Evolutionary conservation across 257 asterid genomes (phyloP).

Genomic region (Nicotiana sylvestris): DNA sequence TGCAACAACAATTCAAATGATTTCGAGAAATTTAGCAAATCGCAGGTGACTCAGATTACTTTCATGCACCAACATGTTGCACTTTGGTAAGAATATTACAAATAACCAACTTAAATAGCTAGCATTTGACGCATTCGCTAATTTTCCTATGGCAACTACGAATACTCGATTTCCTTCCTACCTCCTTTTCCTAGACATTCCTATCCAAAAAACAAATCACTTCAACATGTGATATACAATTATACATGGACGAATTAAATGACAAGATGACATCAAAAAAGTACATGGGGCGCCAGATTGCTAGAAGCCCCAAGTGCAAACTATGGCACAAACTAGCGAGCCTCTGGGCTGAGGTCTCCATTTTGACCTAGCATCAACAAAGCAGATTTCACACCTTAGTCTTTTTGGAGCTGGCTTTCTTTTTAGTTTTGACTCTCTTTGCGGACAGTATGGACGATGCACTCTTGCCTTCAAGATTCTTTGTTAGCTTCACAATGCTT

Average conservation of each 20-base stretch:
- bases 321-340: neutral
- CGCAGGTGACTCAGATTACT: neutral
- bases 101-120: neutral
- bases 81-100: neutral
- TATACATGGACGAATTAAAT: neutral
- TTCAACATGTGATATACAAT: neutral
- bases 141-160: neutral
- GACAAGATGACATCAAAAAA: neutral
- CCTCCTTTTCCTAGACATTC: neutral
- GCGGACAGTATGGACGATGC: conserved; percentile 61
- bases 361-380: neutral
- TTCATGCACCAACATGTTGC: neutral
- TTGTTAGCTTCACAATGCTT: conserved; percentile 71
- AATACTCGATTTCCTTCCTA: neutral
- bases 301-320: neutral
- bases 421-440: conserved; percentile 32
- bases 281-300: neutral
- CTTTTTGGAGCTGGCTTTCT: conserved; percentile 32
- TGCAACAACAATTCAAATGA: neutral
- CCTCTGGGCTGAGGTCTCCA: neutral
- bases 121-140: neutral
- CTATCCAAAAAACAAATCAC: neutral
- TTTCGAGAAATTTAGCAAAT: neutral
- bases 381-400: neutral
- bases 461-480: conserved; percentile 83